Evolutionary conservation across 1,284 basidiomycete genomes (phyloP).

Genomic region (Heterobasidion parviporum): DNA sequence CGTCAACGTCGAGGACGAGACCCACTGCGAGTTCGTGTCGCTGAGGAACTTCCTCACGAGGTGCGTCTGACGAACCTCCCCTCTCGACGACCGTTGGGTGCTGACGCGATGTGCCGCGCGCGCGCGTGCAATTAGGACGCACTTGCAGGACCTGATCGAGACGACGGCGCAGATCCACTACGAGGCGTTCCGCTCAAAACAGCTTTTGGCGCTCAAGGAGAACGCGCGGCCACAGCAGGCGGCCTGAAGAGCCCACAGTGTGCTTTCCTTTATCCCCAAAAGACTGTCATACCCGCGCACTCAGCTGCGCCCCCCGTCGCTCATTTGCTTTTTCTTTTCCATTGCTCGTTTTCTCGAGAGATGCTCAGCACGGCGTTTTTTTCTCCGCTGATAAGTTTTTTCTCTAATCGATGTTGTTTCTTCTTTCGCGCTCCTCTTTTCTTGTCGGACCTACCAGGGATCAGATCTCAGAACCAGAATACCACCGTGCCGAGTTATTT

Average conservation of each 20-base stretch:
- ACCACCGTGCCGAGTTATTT: background rate
- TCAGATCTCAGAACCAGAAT: background rate
- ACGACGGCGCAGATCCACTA: constrained; percentile 99
- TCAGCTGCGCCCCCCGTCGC: background rate
- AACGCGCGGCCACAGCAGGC: constrained; percentile 31
- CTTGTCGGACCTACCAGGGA: background rate
- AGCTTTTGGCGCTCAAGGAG: constrained; percentile 90
- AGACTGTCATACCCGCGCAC: background rate
- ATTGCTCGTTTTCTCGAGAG: too few species aligned
- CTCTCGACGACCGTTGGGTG: background rate
- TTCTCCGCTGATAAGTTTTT: background rate
- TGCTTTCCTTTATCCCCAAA: background rate
- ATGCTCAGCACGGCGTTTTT: too few species aligned
- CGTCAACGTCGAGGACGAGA: constrained; percentile 95
- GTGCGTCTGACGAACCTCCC: constrained; percentile 29
- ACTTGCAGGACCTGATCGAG: constrained; percentile 97
- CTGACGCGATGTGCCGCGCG: background rate
- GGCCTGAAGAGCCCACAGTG: background rate
- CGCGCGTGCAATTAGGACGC: constrained; percentile 51
- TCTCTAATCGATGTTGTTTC: background rate
- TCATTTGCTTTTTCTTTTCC: background rate
- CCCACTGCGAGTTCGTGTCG: constrained; percentile 97
- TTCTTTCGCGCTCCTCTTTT: background rate
- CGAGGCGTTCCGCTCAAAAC: constrained; percentile 98
- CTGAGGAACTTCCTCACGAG: constrained; percentile 93